Evolutionary conservation across 305 asterid species (phyloP).

Genomic region (Fraxinus platypoda): DNA sequence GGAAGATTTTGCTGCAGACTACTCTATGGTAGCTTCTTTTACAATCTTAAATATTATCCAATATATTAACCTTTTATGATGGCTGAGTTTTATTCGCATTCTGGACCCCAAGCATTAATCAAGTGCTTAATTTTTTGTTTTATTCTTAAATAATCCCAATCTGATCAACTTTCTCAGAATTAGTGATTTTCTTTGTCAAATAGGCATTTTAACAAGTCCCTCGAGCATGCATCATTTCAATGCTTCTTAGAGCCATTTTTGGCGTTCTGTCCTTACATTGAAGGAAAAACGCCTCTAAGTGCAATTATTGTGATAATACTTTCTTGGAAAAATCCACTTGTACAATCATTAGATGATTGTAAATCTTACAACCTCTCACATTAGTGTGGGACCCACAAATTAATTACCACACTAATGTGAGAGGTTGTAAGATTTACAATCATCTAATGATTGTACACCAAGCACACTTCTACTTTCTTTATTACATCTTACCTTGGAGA

Average conservation of each 20-base stretch:
- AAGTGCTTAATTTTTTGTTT: neutral
- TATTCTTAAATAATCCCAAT: neutral
- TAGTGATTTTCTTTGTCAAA: neutral
- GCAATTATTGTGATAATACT: slow-evolving; percentile 7
- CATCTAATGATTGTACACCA: too few species aligned
- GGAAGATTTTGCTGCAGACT: slow-evolving; percentile 68
- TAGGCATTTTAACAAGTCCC: neutral
- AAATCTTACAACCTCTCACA: too few species aligned
- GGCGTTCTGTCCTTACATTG: neutral
- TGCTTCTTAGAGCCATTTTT: slow-evolving; percentile 4
- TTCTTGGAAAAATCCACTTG: too few species aligned
- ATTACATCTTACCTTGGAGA: neutral
- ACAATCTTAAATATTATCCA: slow-evolving; percentile 3
- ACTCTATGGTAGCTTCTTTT: slow-evolving; percentile 58
- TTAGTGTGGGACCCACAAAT: too few species aligned
- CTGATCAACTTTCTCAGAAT: neutral
- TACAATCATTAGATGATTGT: too few species aligned
- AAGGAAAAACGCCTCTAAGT: neutral
- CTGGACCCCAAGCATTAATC: slow-evolving; percentile 10
- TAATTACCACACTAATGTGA: too few species aligned
- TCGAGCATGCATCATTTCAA: neutral
- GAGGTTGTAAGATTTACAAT: too few species aligned
- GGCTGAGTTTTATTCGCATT: neutral
- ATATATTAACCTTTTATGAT: slow-evolving; percentile 2
- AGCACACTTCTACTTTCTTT: slow-evolving; percentile 9